Evolutionary conservation across 2,329 filamentous ascomycete genomes (phyloP), one percentile per base, ranked within the genome.

Genomic region (Phialocephala subalpina): DNA sequence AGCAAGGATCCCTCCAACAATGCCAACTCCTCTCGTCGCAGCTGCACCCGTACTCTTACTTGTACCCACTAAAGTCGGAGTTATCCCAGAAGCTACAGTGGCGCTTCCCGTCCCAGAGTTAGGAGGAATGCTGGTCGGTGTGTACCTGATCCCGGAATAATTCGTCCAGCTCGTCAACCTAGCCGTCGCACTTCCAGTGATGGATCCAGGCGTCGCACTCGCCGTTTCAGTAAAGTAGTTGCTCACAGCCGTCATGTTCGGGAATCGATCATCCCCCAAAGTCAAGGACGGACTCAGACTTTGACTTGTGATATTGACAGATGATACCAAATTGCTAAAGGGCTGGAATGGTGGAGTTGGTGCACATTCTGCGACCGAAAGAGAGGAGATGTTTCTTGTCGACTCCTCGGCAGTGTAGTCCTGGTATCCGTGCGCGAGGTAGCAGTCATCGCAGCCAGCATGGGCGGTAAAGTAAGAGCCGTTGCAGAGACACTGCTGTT

Each of bases 381-480:
- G 78, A 38, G 71, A 73, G 0, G 73, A 67, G 25, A 82, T 63
- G 36, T 63, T 53, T 16, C 71, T 64, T 69, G 75, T 79, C 67
- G 75, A 76, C 9, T 70, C 69, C n/a, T 72, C 70, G 58, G 78
- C 75, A 35, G 73, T 77, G 68, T 77, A 73, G 29, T 73, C 75
- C 33, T 77, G 75, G 18, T 76, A 74, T 58, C 80, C 81, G 71
- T 82, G 80, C n/a, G 76, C 70, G 36, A 72, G 68, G 4, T 80
- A 76, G 67, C 81, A 84, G 27, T 73, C 65, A 38, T 78, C 75
- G 71, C 81, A 83, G 52, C 73, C 78, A 4, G 70, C 59, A 76
- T 77, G 78, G 62, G 80, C 77, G 20, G 69, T 58, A 70, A 82
- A 82, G 76, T 77, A 82, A 62, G 74, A 76, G 45, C 81, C 78